Evolutionary conservation across 176 grass and related monocot species (phyloP).

Genomic region (Dendrocalamus sinicus): DNA sequence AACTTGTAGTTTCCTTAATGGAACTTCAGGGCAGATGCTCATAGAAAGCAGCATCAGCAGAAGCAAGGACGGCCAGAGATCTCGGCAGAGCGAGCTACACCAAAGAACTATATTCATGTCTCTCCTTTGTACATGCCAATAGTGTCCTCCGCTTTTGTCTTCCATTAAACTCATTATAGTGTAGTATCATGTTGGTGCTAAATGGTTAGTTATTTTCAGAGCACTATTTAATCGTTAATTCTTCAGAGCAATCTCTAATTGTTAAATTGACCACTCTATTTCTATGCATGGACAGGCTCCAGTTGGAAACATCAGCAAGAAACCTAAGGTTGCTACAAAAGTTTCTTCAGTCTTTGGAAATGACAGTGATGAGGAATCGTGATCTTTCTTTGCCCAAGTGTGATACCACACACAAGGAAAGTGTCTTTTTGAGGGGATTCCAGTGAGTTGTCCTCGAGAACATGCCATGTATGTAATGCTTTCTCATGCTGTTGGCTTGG

Average conservation of each 20-base stretch:
- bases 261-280: neutral
- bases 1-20: constrained; percentile 51
- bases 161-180: neutral
- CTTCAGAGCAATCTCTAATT: neutral
- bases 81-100: constrained; percentile 36
- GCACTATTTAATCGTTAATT: neutral
- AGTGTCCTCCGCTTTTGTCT: neutral
- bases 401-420: neutral
- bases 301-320: constrained; percentile 62
- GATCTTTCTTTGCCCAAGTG: constrained; percentile 8
- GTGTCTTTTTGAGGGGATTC: neutral
- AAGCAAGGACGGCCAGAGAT: constrained; percentile 56
- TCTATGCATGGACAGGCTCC: constrained; percentile 47
- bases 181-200: neutral
- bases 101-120: neutral
- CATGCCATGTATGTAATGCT: neutral
- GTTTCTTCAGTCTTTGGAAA: constrained; percentile 80
- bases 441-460: neutral
- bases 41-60: constrained; percentile 74
- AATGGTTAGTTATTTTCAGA: neutral
- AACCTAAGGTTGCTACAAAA: constrained; percentile 65
- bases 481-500: neutral
- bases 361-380: constrained; percentile 75
- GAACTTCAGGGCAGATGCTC: constrained; percentile 72
- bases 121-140: neutral